Base-by-base conservation (phyloP, 768 basidiomycete genomes). In the Russula abietina region DNA sequence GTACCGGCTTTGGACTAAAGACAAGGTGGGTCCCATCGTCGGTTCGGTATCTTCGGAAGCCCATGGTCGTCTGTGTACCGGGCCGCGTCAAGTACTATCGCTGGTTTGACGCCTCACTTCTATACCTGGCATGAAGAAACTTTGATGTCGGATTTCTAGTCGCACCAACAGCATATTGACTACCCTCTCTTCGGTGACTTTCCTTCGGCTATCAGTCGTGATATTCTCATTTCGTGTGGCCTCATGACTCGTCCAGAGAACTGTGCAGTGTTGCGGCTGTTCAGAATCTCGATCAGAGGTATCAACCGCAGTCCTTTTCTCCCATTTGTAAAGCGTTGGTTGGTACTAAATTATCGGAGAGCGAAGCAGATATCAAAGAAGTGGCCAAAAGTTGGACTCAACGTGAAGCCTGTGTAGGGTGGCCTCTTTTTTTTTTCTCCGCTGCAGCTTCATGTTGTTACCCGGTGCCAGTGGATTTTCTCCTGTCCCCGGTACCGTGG, bases 401-500 rank as follows among this genome's bases (percentile, higher is more conserved):
- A 64, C 16, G 38, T 14, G 10, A 11, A 6, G 16, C 22, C 56
- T 41, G 24, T 46, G 12, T 56, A 87, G 88, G 88, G 88, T 19
- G 86, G 90, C 22, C 73, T 91, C 65, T n/a, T n/a, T n/a, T n/a
- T n/a, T 83, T 84, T 70, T 88, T 89, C 66, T 63, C 77, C 36
- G 64, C 67, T 38, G 62, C 60, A 36, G 2, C 45, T 51, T 51
- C 43, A 33, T 14, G 19, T 43, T 9, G 41, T 19, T 4, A 19
- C 62, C 9, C 88, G 87, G 12, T 80, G 16, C 81, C 86, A 4
- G 83, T 88, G n/a, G 84, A 93, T 67, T 67, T 93, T 11, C 78
- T 94, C 28, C 93, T 4, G 83, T 92, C 12, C 85, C 86, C 0
- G 94, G 94, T 1, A 83, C 86, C 12, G 88, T 97, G 2, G 93